A percentile compares a stretch with the other conserved stretches of the same genome.
Conservation (phyloP, 1,139 yeast genomes). For the Geotrichum fermentans region DNA sequence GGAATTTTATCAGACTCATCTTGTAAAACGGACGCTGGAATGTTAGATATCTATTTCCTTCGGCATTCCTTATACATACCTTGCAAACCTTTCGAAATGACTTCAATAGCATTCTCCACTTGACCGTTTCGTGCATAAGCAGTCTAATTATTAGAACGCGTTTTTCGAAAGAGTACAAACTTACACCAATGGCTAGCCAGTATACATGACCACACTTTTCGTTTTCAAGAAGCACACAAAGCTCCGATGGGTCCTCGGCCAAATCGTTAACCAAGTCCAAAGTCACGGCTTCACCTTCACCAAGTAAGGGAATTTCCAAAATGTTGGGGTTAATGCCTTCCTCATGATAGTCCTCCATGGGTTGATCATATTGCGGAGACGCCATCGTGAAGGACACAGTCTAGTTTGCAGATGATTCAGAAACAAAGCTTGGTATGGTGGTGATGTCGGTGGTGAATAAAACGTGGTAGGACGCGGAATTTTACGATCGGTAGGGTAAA, state of each 20-base stretch:
- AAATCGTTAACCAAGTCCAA: conserved; percentile 56
- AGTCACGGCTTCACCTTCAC: conserved; percentile 40
- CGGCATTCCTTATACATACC: conserved; percentile 27
- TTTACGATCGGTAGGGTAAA: conserved; percentile 11
- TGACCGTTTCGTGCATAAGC: conserved; percentile 68
- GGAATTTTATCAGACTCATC: conserved; percentile 48
- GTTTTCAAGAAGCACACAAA: conserved; percentile 69
- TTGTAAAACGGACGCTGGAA: conserved; percentile 31
- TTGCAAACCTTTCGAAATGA: conserved; percentile 57
- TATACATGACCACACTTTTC: conserved; percentile 71
- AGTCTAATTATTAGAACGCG: conserved; percentile 31
- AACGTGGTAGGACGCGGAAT: conserved; percentile 1
- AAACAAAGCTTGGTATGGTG: background rate
- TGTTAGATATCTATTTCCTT: background rate
- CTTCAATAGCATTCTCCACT: conserved; percentile 57
- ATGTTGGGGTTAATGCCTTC: conserved; percentile 27
- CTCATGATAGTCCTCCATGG: conserved; percentile 17
- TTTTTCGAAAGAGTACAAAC: conserved; percentile 10
- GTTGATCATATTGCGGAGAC: conserved; percentile 17
- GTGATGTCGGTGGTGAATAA: background rate
- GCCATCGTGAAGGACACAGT: conserved; percentile 5
- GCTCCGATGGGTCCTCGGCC: conserved; percentile 84
- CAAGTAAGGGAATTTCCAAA: conserved; percentile 41
- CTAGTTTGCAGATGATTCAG: background rate
- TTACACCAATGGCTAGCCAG: conserved; percentile 73